These are phyloP conservation scores for Delitschia confertaspora DNA, from an alignment of 495 filamentous ascomycete species.

Conservation along the genomic window DNA sequence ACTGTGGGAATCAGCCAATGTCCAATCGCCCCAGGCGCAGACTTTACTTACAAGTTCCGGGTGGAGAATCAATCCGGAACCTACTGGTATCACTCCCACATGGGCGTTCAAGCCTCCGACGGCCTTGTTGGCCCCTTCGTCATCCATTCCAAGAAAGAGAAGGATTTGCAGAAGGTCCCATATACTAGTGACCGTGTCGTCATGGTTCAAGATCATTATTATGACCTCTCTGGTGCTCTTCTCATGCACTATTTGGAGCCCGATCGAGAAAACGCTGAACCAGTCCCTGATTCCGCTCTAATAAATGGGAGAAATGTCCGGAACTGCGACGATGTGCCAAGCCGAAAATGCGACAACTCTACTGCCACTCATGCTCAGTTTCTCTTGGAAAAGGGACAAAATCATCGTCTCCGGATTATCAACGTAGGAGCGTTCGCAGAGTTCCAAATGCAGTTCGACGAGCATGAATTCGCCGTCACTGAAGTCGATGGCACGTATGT, in stretches of 20 bases:
- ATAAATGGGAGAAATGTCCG: slow-evolving; percentile 54
- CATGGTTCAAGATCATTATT: slow-evolving; percentile 52
- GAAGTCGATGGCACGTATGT: slow-evolving; percentile 27
- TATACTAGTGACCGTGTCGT: slow-evolving; percentile 47
- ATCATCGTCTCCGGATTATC: slow-evolving; percentile 32
- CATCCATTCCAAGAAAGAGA: slow-evolving; percentile 43
- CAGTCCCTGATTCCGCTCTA: slow-evolving; percentile 30
- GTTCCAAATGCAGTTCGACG: slow-evolving; percentile 27
- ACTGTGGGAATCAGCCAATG: slow-evolving; percentile 26
- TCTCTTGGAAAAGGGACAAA: slow-evolving; percentile 24
- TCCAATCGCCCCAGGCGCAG: slow-evolving; percentile 29
- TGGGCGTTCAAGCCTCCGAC: slow-evolving; percentile 35
- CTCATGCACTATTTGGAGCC: slow-evolving; percentile 43
- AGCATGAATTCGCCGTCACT: slow-evolving; percentile 23
- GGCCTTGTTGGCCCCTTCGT: slow-evolving; percentile 51
- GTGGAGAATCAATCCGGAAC: slow-evolving; percentile 31
- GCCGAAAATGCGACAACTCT: slow-evolving; percentile 36
- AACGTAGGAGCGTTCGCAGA: slow-evolving; percentile 28
- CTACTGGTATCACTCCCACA: slow-evolving; percentile 36
- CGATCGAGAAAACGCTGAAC: slow-evolving; percentile 41
- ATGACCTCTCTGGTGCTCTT: slow-evolving; percentile 43
- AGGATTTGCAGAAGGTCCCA: slow-evolving; percentile 33
- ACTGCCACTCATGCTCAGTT: slow-evolving; percentile 19
- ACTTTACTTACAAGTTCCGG: slow-evolving; percentile 34
- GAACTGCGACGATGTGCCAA: slow-evolving; percentile 41